These are phyloP conservation scores for Trichoderma koningiopsis DNA, from an alignment of 2,329 filamentous ascomycete species.

Conservation along the genomic window DNA sequence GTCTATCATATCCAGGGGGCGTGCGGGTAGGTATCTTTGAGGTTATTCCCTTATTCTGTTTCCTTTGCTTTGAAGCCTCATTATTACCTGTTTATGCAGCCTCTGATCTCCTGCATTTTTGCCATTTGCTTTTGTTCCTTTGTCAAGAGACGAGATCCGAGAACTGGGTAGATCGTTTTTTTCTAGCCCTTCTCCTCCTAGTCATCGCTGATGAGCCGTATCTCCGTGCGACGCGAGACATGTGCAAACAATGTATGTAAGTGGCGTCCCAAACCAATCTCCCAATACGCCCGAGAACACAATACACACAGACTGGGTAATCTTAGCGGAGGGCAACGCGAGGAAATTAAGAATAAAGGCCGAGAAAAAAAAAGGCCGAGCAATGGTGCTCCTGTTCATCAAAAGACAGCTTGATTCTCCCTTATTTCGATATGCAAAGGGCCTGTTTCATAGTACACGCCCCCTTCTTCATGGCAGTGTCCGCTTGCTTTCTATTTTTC, in stretches of 20 bases:
- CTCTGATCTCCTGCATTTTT: background rate
- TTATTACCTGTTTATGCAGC: slow-evolving; percentile 13
- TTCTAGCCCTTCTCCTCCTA: background rate
- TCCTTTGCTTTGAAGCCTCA: background rate
- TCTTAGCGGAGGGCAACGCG: background rate
- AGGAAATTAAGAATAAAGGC: background rate
- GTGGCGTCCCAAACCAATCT: background rate
- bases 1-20: slow-evolving; percentile 14
- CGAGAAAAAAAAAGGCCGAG: slow-evolving; percentile 1
- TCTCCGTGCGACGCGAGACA: slow-evolving; percentile 25
- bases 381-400: background rate
- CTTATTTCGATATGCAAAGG: slow-evolving; percentile 5
- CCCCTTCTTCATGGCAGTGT: background rate
- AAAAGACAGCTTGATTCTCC: background rate
- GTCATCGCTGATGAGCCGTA: slow-evolving; percentile 3
- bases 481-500: slow-evolving; percentile 13
- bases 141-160: slow-evolving; percentile 12
- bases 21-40: background rate
- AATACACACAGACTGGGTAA: background rate
- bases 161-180: background rate
- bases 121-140: background rate
- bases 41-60: background rate
- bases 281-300: background rate
- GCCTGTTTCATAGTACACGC: slow-evolving; percentile 1
- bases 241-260: background rate